Evolutionary conservation across 2,329 filamentous ascomycete genomes (phyloP).

Genomic region (Elsinoe ampelina): DNA sequence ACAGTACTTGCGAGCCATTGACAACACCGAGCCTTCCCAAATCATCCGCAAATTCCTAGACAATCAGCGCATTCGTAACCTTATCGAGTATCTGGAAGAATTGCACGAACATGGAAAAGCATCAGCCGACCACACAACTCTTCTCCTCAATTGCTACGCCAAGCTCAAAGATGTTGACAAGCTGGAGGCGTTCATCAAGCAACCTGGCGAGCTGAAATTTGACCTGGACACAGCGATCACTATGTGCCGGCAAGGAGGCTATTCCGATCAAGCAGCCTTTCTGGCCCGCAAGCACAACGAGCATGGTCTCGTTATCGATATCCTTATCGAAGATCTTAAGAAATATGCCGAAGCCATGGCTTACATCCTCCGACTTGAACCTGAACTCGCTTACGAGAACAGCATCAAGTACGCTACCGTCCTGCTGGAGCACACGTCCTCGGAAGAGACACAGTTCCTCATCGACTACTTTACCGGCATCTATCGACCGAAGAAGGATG

Average conservation of each 20-base stretch:
- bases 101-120: conserved; percentile 89
- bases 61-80: conserved; percentile 92
- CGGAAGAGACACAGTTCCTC: conserved; percentile 76
- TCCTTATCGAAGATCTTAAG: conserved; percentile 90
- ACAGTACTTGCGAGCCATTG: conserved; percentile 91
- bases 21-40: conserved; percentile 91
- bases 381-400: conserved; percentile 73
- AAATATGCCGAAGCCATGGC: conserved; percentile 79
- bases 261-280: conserved; percentile 93
- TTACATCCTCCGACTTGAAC: conserved; percentile 82
- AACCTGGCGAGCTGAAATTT: conserved; percentile 87
- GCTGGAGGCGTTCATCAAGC: conserved; percentile 92
- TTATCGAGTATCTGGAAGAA: conserved; percentile 95
- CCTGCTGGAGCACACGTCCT: conserved; percentile 74
- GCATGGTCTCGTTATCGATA: conserved; percentile 87
- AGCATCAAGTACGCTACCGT: conserved; percentile 94
- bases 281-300: conserved; percentile 90
- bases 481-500: conserved; percentile 64
- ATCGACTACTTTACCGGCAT: conserved; percentile 89
- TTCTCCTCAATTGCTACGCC: conserved; percentile 93
- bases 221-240: conserved; percentile 93
- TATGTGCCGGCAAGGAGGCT: conserved; percentile 95
- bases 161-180: conserved; percentile 97
- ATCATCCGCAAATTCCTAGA: conserved; percentile 96
- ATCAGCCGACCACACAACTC: conserved; percentile 87